Percentiles rank a stretch among this genome's conserved stretches.
Conservation (phyloP, 371 early-diverging fungal species). For the Mortierella sp. region DNA sequence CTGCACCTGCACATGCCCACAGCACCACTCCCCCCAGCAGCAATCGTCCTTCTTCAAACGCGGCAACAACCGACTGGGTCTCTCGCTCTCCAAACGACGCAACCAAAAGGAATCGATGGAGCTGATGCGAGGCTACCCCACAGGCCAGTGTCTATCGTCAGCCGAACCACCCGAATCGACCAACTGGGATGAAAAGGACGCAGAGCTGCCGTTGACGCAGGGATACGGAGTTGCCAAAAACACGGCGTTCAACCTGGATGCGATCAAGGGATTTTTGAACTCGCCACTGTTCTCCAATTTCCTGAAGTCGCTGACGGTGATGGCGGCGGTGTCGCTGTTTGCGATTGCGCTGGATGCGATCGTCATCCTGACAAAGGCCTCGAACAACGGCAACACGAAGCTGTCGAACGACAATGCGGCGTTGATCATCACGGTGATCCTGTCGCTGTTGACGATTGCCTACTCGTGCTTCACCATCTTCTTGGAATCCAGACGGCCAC, state of each 20-base stretch:
- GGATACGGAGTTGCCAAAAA: slow-evolving; percentile 28
- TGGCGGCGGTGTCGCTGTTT: slow-evolving; percentile 47
- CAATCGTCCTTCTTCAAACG: background rate
- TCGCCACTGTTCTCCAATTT: slow-evolving; percentile 57
- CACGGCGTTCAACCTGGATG: slow-evolving; percentile 50
- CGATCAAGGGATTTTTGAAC: slow-evolving; percentile 44
- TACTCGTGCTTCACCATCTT: slow-evolving; percentile 57
- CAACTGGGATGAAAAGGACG: slow-evolving; percentile 52
- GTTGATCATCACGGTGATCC: slow-evolving; percentile 28
- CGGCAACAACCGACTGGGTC: background rate
- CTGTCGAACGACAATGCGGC: slow-evolving; percentile 43
- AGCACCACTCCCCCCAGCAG: slow-evolving; percentile 9
- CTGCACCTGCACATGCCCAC: slow-evolving; percentile 45
- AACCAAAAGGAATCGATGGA: slow-evolving; percentile 32
- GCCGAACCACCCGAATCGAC: slow-evolving; percentile 38
- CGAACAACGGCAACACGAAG: slow-evolving; percentile 18
- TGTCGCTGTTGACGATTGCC: slow-evolving; percentile 43
- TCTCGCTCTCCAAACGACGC: slow-evolving; percentile 28
- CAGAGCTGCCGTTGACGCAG: slow-evolving; percentile 13
- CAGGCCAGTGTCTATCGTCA: slow-evolving; percentile 40
- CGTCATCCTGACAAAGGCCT: slow-evolving; percentile 31
- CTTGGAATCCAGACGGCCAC: slow-evolving; percentile 55
- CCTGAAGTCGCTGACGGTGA: slow-evolving; percentile 39
- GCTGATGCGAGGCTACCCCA: slow-evolving; percentile 39
- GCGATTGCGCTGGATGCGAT: slow-evolving; percentile 45